Percentiles rank a stretch among this genome's conserved stretches.
Conservation (phyloP, 2,329 filamentous ascomycete species). For the Alternaria arbusti region DNA sequence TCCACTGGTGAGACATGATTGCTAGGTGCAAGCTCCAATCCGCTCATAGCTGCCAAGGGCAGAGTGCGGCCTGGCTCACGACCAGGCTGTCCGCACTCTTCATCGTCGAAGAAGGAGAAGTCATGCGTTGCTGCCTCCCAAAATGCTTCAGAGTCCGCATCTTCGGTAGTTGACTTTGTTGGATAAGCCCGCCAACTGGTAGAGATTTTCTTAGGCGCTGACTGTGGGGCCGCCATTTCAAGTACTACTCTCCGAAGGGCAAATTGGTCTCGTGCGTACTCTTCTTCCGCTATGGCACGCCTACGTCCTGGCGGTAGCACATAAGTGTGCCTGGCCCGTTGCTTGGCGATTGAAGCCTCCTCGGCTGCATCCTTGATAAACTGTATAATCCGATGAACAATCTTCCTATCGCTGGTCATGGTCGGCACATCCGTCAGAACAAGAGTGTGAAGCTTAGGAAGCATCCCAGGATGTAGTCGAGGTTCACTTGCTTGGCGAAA, state of each 20-base stretch:
- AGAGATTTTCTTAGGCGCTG: slow-evolving; percentile 43
- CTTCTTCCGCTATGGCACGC: slow-evolving; percentile 56
- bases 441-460: slow-evolving; percentile 61
- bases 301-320: slow-evolving; percentile 63
- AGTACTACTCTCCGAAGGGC: slow-evolving; percentile 62
- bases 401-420: slow-evolving; percentile 51
- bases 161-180: slow-evolving; percentile 64
- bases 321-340: slow-evolving; percentile 63
- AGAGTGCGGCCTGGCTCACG: slow-evolving; percentile 53
- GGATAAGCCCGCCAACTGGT: slow-evolving; percentile 55
- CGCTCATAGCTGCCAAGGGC: slow-evolving; percentile 56
- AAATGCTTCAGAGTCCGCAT: slow-evolving; percentile 64
- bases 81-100: slow-evolving; percentile 60
- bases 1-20: slow-evolving; percentile 14
- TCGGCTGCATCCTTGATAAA: slow-evolving; percentile 65
- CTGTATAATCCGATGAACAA: slow-evolving; percentile 52
- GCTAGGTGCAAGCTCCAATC: slow-evolving; percentile 43
- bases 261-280: slow-evolving; percentile 60
- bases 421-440: slow-evolving; percentile 64
- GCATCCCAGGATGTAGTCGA: slow-evolving; percentile 60
- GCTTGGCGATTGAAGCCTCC: slow-evolving; percentile 59
- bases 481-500: slow-evolving; percentile 41
- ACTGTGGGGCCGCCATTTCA: slow-evolving; percentile 50
- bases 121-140: slow-evolving; percentile 66
- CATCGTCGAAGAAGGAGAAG: slow-evolving; percentile 67